Base-by-base conservation (phyloP, 768 basidiomycete genomes). In the Trichaptum fuscoviolaceum region DNA sequence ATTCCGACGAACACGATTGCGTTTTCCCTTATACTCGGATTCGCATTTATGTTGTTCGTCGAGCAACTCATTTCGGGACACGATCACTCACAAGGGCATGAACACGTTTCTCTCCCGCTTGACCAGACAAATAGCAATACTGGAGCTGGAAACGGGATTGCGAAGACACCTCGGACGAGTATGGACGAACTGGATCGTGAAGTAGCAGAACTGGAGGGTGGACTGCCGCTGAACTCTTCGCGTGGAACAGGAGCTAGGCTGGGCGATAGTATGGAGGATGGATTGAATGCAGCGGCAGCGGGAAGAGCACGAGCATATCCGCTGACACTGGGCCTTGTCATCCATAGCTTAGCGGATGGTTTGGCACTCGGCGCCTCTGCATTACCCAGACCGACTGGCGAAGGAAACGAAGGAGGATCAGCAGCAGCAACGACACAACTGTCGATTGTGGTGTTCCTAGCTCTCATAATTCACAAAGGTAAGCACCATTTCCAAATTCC, bases 401-500 rank as follows among this genome's bases (percentile, higher is more conserved):
- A 52, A 4, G 42, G 42, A 52, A 12, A 52, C 12, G 42, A 52
- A 52, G 42, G 15, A 20, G 42, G 15, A 2, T 66, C 76, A 0
- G 78, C 72, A 10, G 73, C 69, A 71, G 68, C 10, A 66, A 76
- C 79, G 20, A 80, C 79, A 25, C 81, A 79, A 36, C 73, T 98
- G 35, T 92, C 95, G 0, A 72, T 94, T 10, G 81, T 98, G 58
- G 90, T 99, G 3, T 99, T 99, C 74, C 73, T 97, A 25, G 96
- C 97, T 2, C 85, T 99, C 57, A 82, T 93, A 62, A 81, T 99
- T 24, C 97, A 99, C 77, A 99, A 99, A 85, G 92, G 92, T 83
- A 60, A 27, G 69, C 62, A 57, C n/a, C 12, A 7, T 58, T 59
- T 3, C 58, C 58, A 60, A 25, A 15, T 61, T 17, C 23, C 30